These are phyloP conservation scores for Arthrinium puccinioides DNA, from an alignment of 2,329 filamentous ascomycete species.

Conservation along the genomic window DNA sequence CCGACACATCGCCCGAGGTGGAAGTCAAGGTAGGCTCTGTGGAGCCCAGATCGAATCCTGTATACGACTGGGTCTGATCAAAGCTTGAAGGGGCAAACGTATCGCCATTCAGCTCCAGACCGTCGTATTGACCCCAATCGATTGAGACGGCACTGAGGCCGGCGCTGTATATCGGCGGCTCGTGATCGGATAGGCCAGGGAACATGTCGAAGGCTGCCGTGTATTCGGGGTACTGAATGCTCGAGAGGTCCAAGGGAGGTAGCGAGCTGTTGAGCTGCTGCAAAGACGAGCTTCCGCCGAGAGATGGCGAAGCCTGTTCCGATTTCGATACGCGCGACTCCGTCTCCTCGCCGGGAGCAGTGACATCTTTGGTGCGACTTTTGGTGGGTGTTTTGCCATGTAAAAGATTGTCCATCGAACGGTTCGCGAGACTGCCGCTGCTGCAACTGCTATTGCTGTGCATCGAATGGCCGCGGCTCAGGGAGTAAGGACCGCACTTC, in stretches of 20 bases:
- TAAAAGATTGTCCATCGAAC: conserved; percentile 36
- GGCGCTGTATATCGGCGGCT: conserved; percentile 54
- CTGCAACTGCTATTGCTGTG: conserved; percentile 38
- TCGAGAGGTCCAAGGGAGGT: conserved; percentile 52
- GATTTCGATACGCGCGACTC: conserved; percentile 51
- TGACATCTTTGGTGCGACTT: conserved; percentile 25
- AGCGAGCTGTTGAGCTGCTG: conserved; percentile 45
- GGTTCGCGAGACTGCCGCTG: conserved; percentile 30
- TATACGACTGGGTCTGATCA: conserved; percentile 28
- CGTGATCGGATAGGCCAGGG: conserved; percentile 40
- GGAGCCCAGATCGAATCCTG: conserved; percentile 38
- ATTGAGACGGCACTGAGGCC: conserved; percentile 50
- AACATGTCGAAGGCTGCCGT: conserved; percentile 47
- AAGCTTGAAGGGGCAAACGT: conserved; percentile 23
- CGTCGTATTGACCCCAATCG: conserved; percentile 45
- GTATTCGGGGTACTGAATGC: conserved; percentile 43
- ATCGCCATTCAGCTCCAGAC: conserved; percentile 34
- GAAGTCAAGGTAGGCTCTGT: conserved; percentile 49
- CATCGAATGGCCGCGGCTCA: conserved; percentile 51
- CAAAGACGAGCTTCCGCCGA: conserved; percentile 40
- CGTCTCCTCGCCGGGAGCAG: conserved; percentile 29
- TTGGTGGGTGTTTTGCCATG: conserved; percentile 30
- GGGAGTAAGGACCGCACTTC: conserved; percentile 55
- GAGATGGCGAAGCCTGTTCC: conserved; percentile 52
- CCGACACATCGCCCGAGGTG: conserved; percentile 60